These are phyloP conservation scores for Linum lewisii DNA, from an alignment of 345 rosid genomes.

Conservation along the genomic window DNA sequence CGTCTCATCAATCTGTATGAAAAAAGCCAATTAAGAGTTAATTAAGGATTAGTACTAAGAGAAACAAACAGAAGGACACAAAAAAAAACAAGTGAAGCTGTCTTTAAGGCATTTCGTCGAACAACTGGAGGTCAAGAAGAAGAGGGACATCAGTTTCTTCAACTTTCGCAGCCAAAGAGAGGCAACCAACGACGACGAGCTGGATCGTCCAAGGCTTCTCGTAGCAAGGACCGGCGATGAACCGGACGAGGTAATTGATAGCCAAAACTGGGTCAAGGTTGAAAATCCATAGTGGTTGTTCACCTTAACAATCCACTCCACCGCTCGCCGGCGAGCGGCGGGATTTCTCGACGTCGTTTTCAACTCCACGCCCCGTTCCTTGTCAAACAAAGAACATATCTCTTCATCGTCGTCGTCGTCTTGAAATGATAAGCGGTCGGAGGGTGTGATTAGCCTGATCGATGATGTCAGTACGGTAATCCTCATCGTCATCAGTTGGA, in stretches of 20 bases:
- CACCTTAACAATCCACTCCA: slow-evolving; percentile 32
- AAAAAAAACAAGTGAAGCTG: too few relatives aligned
- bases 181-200: slow-evolving; percentile 28
- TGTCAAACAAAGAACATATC: slow-evolving; percentile 51
- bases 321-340: slow-evolving; percentile 20
- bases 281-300: too few relatives aligned
- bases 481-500: too few relatives aligned
- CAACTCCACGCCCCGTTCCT: slow-evolving; percentile 26
- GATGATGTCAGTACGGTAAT: too few relatives aligned
- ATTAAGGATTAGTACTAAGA: too few relatives aligned
- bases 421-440: too few relatives aligned
- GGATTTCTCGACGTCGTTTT: too few relatives aligned
- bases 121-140: slow-evolving; percentile 28
- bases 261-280: slow-evolving; percentile 26
- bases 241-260: slow-evolving; percentile 31
- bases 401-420: slow-evolving; percentile 61
- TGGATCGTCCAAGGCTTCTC: slow-evolving; percentile 29
- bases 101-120: slow-evolving; percentile 25
- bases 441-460: too few relatives aligned
- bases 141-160: slow-evolving; percentile 30
- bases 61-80: too few relatives aligned
- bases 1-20: too few relatives aligned
- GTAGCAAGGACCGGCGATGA: slow-evolving; percentile 23
- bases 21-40: too few relatives aligned
- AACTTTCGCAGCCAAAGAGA: slow-evolving; percentile 36